Conservation (phyloP, 139 green algal species). For the Trebouxia sp. region DNA sequence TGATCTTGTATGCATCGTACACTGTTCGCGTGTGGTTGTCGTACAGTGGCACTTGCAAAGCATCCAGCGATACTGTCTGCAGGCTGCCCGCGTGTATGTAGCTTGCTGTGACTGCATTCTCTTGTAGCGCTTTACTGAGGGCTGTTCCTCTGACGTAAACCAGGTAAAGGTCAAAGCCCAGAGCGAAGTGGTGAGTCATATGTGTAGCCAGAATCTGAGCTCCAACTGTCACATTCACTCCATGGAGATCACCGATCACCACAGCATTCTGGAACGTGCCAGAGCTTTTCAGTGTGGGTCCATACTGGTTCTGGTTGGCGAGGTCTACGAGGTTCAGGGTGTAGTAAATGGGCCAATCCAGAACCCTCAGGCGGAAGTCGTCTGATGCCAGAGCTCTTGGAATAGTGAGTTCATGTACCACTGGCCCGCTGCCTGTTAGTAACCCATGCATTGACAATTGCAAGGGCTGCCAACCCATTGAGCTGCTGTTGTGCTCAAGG, state of each 20-base stretch:
- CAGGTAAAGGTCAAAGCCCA: background rate
- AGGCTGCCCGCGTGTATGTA: background rate
- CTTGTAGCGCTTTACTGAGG: background rate
- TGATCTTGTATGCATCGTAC: background rate
- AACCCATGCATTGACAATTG: too few relatives aligned
- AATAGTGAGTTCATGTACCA: background rate
- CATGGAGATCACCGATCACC: background rate
- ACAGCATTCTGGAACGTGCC: background rate
- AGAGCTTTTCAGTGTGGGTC: background rate
- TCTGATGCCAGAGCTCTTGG: background rate
- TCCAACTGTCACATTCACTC: background rate
- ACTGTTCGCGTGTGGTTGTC: background rate
- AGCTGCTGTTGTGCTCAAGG: too few relatives aligned
- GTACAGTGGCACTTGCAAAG: background rate
- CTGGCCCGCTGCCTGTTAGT: too few relatives aligned
- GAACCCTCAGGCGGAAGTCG: background rate
- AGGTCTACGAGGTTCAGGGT: background rate
- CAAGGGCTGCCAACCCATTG: too few relatives aligned
- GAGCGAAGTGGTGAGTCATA: background rate
- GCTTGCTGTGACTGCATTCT: background rate
- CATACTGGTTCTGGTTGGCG: background rate
- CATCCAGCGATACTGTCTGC: background rate
- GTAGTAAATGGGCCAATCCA: conserved; percentile 9
- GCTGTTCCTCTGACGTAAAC: background rate
- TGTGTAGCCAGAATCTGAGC: background rate